phyloP scores from a whole-genome alignment of 1,284 basidiomycete genomes.

The Xerocomus nothofagi region DNA sequence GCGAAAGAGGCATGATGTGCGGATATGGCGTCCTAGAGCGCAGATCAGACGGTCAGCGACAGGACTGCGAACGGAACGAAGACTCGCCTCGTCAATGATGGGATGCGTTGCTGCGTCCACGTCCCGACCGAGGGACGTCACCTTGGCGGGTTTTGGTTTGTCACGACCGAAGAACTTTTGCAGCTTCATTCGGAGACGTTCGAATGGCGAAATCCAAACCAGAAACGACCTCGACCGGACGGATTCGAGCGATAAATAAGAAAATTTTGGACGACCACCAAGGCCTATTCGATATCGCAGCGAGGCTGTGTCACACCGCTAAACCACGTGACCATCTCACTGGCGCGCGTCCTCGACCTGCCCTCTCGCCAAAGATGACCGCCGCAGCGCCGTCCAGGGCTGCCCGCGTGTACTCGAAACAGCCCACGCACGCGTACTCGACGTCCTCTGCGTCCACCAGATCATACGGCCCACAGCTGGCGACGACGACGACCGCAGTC shows the following conservation, averaged over 20 bases:
- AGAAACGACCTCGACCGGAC: not conserved
- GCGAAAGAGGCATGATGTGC: constrained; percentile 26
- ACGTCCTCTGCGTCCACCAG: constrained; percentile 33
- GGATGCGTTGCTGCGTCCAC: constrained; percentile 33
- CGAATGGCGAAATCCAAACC: not conserved
- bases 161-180: constrained; percentile 51
- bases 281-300: constrained; percentile 17
- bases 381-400: constrained; percentile 47
- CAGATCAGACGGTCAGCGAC: too few relatives aligned
- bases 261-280: constrained; percentile 5
- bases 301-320: constrained; percentile 34
- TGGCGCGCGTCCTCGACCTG: constrained; percentile 40
- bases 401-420: constrained; percentile 57
- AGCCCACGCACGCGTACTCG: constrained; percentile 39
- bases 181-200: constrained; percentile 38
- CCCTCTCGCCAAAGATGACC: constrained; percentile 46
- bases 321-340: constrained; percentile 32
- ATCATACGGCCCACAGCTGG: constrained; percentile 65
- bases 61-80: not conserved
- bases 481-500: constrained; percentile 46
- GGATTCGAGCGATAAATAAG: not conserved
- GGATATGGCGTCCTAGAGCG: constrained; percentile 24
- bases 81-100: constrained; percentile 30
- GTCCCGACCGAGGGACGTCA: constrained; percentile 32
- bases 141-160: constrained; percentile 42